These are phyloP conservation scores for Hypoxylon sp. DNA, from an alignment of 2,329 filamentous ascomycete species.

Conservation along the genomic window DNA sequence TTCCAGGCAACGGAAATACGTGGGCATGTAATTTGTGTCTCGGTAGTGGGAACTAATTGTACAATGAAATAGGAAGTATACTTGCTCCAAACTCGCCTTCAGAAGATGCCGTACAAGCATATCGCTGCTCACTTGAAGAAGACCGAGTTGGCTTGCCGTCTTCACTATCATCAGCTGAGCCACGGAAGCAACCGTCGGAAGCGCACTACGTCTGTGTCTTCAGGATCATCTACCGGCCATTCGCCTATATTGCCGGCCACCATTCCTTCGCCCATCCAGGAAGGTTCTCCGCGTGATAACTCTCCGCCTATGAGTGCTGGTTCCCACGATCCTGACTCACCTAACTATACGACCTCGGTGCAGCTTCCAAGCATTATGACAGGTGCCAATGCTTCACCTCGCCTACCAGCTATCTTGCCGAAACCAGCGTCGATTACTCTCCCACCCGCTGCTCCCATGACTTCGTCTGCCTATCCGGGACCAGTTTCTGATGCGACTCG, in stretches of 20 bases:
- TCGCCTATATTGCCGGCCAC: conserved; percentile 66
- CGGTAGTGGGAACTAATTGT: conserved; percentile 30
- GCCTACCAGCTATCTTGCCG: conserved; percentile 74
- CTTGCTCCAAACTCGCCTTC: conserved; percentile 84
- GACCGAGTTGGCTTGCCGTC: conserved; percentile 87
- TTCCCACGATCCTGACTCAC: conserved; percentile 62
- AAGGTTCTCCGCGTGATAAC: conserved; percentile 64
- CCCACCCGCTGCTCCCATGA: conserved; percentile 55
- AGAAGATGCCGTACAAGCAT: conserved; percentile 93
- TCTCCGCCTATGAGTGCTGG: conserved; percentile 64
- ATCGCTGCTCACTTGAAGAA: conserved; percentile 89
- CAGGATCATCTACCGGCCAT: conserved; percentile 70
- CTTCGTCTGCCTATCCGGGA: conserved; percentile 59
- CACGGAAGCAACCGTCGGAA: conserved; percentile 86
- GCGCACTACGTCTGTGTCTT: conserved; percentile 79
- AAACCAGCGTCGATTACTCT: conserved; percentile 72
- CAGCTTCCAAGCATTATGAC: conserved; percentile 69
- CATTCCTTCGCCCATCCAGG: conserved; percentile 66
- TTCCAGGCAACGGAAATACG: conserved; percentile 6
- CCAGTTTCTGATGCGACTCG: conserved; percentile 59
- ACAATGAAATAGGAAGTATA: conserved; percentile 76
- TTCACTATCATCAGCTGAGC: conserved; percentile 89
- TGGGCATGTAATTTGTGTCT: neutral
- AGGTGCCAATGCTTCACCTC: conserved; percentile 62
- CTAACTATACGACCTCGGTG: conserved; percentile 60